Percentiles rank a stretch among this genome's conserved stretches.
Conservation (phyloP, 176 grass and related monocot species). For the Cenchrus purpureus region DNA sequence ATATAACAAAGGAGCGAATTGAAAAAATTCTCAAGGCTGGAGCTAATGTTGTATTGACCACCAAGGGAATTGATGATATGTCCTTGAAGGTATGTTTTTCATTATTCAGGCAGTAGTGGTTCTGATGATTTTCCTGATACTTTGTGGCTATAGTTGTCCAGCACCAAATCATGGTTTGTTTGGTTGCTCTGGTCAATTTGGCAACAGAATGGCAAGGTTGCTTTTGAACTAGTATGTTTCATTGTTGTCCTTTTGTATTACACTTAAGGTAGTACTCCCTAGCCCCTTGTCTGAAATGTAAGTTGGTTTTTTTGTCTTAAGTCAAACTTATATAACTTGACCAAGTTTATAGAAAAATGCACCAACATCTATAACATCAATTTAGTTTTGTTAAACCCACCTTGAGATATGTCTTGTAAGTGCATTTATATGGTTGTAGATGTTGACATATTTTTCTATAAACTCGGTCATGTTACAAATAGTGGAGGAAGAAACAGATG, state of each 20-base stretch:
- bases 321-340: too few relatives aligned
- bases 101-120: not conserved
- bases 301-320: too few relatives aligned
- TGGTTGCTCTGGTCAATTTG: not conserved
- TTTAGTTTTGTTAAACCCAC: too few relatives aligned
- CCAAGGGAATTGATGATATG: slow-evolving; percentile 99
- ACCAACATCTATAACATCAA: too few relatives aligned
- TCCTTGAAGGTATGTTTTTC: slow-evolving; percentile 74
- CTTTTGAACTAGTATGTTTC: slow-evolving; percentile 15
- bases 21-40: slow-evolving; percentile 83
- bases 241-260: not conserved
- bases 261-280: not conserved
- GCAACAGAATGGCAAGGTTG: not conserved
- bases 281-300: too few relatives aligned
- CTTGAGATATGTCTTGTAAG: too few relatives aligned
- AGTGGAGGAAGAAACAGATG: too few relatives aligned
- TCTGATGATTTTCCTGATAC: not conserved
- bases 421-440: too few relatives aligned
- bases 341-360: too few relatives aligned
- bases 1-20: slow-evolving; percentile 93
- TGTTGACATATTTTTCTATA: too few relatives aligned
- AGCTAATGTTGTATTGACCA: slow-evolving; percentile 89
- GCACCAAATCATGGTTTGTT: not conserved
- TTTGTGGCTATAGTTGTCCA: not conserved
- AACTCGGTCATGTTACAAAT: too few relatives aligned